Base-by-base conservation (phyloP, 176 grass and related monocot species). In the Chloris gayana region DNA sequence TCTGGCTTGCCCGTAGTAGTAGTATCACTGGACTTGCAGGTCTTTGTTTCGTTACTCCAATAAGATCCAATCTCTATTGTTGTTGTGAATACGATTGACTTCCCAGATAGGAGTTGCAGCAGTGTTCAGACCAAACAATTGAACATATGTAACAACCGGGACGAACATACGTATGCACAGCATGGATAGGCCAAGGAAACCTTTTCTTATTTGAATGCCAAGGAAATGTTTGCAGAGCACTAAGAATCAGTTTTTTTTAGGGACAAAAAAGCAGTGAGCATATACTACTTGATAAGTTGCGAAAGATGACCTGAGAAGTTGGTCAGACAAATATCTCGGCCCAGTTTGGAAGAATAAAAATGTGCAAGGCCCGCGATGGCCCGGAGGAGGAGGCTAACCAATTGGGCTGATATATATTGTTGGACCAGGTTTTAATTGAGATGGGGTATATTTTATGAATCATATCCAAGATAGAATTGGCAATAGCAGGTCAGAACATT, bases 1-100 rank as follows among this genome's bases (percentile, higher is more conserved):
- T 62, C 61, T 35, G 85, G 38, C 71, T 75, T 70, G 72, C 63
- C 50, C 38, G 53, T 18, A 49, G 14, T 50, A n/a, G 83, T 57
- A 46, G 37, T 47, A 8, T 21, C 19, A 30, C 26, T 27, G 44
- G 75, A 65, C 58, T 73, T 47, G 22, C 15, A 22, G 31, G 37
- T 6, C 3, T 67, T 67, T 14, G 27, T 37, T 73, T 37, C 22
- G 34, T 68, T 38, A 0, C 1, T 80, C 35, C 31, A 6, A n/a
- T n/a, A 8, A 53, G 31, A 15, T 77, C 9, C 26, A 46, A 4
- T 31, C 4, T 31, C 14, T 15, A 21, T 46, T 11, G 7, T 58
- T 25, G 75, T 15, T 9, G 13, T n/a, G 2, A 14, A 10, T 19
- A 25, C 30, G 27, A 31, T 72, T 31, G 45, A 17, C 30, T 74